Evolutionary conservation across 2,329 filamentous ascomycete species (phyloP).

Genomic region (Cercospora sp.): DNA sequence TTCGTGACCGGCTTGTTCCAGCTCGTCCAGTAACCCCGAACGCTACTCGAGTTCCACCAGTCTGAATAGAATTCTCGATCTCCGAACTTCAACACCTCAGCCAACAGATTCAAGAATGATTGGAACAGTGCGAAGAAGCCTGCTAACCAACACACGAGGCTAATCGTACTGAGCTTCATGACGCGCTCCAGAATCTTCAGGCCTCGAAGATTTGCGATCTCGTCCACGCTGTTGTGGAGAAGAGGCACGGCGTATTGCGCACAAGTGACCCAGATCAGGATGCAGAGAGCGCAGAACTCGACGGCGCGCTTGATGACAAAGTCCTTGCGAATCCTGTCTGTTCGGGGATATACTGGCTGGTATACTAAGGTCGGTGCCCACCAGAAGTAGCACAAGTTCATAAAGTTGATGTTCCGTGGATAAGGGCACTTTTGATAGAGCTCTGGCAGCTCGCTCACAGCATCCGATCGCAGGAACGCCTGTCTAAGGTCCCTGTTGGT

Average conservation of each 20-base stretch:
- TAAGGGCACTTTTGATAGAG: conserved; percentile 85
- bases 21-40: conserved; percentile 88
- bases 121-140: conserved; percentile 98
- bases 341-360: conserved; percentile 92
- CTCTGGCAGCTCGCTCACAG: conserved; percentile 71
- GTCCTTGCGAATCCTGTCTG: conserved; percentile 75
- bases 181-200: conserved; percentile 82
- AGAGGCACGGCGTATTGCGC: conserved; percentile 93
- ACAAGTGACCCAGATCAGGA: conserved; percentile 85
- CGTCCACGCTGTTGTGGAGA: conserved; percentile 83
- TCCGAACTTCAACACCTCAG: conserved; percentile 85
- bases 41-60: conserved; percentile 92
- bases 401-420: conserved; percentile 83
- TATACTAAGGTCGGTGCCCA: conserved; percentile 96
- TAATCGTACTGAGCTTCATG: conserved; percentile 94
- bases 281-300: conserved; percentile 74
- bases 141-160: conserved; percentile 92
- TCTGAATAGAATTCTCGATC: conserved; percentile 95
- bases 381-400: conserved; percentile 94
- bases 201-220: conserved; percentile 78
- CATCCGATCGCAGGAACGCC: conserved; percentile 71
- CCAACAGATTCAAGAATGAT: conserved; percentile 84
- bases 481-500: conserved; percentile 95
- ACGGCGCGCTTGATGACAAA: conserved; percentile 82
- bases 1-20: conserved; percentile 99